Percentiles rank a stretch among this genome's conserved stretches.
These are phyloP conservation scores for Brasilioporus rufonigricans DNA, from an alignment of 768 basidiomycete genomes.

Conservation along the genomic window DNA sequence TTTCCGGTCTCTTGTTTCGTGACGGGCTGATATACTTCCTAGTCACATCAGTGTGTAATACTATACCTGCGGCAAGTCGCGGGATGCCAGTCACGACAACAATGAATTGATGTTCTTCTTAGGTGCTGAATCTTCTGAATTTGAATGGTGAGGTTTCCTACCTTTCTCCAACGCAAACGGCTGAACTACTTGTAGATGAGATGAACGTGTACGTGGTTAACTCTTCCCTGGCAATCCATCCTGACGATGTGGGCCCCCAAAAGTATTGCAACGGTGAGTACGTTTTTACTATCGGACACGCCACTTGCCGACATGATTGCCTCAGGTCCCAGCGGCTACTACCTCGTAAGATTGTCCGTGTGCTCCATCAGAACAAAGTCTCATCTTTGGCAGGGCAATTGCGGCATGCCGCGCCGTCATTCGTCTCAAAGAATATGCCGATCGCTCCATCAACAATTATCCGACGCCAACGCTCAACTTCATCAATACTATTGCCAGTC, in stretches of 20 bases:
- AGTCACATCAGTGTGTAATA: slow-evolving; percentile 62
- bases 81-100: not conserved
- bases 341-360: slow-evolving; percentile 46
- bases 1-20: slow-evolving; percentile 71
- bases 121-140: slow-evolving; percentile 28
- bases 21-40: slow-evolving; percentile 72
- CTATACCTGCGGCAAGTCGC: slow-evolving; percentile 58
- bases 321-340: slow-evolving; percentile 62
- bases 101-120: not conserved
- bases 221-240: not conserved
- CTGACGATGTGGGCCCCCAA: slow-evolving; percentile 1
- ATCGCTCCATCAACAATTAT: slow-evolving; percentile 14
- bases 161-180: not conserved
- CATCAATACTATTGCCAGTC: slow-evolving; percentile 17
- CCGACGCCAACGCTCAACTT: slow-evolving; percentile 24
- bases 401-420: slow-evolving; percentile 69
- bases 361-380: not conserved
- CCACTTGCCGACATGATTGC: not conserved
- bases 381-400: slow-evolving; percentile 20
- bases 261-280: slow-evolving; percentile 26
- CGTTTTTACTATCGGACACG: not conserved
- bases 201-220: slow-evolving; percentile 25
- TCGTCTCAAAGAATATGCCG: slow-evolving; percentile 55
- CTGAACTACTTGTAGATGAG: slow-evolving; percentile 16
- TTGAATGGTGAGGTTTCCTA: slow-evolving; percentile 20